Evolutionary conservation across 2,329 filamentous ascomycete species (phyloP).

Genomic region (Aspergillus sp.): DNA sequence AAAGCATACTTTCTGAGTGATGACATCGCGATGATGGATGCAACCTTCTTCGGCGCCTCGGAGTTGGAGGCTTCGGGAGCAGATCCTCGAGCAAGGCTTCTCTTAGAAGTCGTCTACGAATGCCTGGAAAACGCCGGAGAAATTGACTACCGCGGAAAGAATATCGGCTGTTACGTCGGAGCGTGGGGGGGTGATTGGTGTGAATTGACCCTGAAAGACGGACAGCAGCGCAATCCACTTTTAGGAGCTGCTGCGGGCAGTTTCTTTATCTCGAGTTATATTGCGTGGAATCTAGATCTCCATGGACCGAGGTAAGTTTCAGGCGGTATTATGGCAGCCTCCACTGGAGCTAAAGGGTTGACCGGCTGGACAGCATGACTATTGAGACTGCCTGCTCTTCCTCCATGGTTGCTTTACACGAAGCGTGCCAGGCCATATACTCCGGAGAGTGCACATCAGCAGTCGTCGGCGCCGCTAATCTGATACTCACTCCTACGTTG

Average conservation of each 20-base stretch:
- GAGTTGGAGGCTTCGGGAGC: constrained; percentile 22
- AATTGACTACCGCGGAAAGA: constrained; percentile 30
- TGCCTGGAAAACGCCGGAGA: constrained; percentile 35
- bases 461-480: constrained; percentile 40
- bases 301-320: constrained; percentile 5
- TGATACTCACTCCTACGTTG: constrained; percentile 32
- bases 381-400: constrained; percentile 49
- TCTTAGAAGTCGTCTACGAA: constrained; percentile 37
- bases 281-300: not conserved
- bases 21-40: constrained; percentile 29
- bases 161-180: constrained; percentile 31
- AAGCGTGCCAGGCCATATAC: constrained; percentile 31
- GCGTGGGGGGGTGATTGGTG: constrained; percentile 26
- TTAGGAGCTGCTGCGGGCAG: not conserved
- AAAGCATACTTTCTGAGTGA: constrained; percentile 33
- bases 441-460: constrained; percentile 29
- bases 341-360: not conserved
- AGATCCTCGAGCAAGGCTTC: constrained; percentile 36
- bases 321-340: not conserved
- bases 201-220: constrained; percentile 19
- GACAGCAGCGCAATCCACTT: constrained; percentile 5
- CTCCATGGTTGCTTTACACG: constrained; percentile 40
- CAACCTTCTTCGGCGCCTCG: constrained; percentile 29
- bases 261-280: constrained; percentile 1
- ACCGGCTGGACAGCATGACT: constrained; percentile 28